Conservation (phyloP, 129 eudicot species). For the Lactuca saligna region DNA sequence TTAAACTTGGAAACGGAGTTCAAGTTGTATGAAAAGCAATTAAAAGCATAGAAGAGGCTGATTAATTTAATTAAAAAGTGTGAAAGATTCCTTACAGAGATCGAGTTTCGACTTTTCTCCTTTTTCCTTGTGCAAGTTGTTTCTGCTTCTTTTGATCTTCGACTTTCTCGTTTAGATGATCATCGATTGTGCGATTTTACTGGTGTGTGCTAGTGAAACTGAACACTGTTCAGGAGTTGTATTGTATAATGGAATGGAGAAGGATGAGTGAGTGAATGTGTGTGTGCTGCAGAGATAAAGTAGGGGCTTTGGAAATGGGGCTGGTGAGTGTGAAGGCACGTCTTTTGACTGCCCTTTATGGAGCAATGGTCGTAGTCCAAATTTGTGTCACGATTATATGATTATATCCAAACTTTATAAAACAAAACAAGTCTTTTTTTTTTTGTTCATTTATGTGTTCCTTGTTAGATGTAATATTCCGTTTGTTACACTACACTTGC, state of each 20-base stretch:
- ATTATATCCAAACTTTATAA: neutral
- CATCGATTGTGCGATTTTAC: slow-evolving; percentile 5
- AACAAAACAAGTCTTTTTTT: neutral
- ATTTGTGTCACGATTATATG: slow-evolving; percentile 17
- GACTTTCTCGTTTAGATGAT: slow-evolving; percentile 32
- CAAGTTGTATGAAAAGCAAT: neutral
- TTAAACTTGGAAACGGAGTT: neutral
- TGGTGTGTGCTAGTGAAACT: neutral
- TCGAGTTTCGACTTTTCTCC: slow-evolving; percentile 31
- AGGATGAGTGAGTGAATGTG: slow-evolving; percentile 23
- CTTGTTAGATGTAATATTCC: too few relatives aligned
- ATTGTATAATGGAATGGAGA: slow-evolving; percentile 18
- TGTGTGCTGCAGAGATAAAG: slow-evolving; percentile 29
- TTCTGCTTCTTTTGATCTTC: slow-evolving; percentile 41
- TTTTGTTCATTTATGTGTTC: neutral
- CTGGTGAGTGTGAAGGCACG: slow-evolving; percentile 43
- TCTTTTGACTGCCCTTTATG: slow-evolving; percentile 43
- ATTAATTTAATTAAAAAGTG: slow-evolving; percentile 21
- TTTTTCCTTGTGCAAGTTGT: slow-evolving; percentile 17
- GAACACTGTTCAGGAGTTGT: slow-evolving; percentile 10
- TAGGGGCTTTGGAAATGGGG: slow-evolving; percentile 42
- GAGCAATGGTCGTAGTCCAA: slow-evolving; percentile 35
- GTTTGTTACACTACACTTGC: too few relatives aligned
- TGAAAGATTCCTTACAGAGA: slow-evolving; percentile 39
- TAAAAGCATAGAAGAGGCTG: slow-evolving; percentile 15